Percentiles rank a stretch among this genome's conserved stretches.
Conservation (phyloP, 805 yeast species). For the Yarrowia keelungensis region DNA sequence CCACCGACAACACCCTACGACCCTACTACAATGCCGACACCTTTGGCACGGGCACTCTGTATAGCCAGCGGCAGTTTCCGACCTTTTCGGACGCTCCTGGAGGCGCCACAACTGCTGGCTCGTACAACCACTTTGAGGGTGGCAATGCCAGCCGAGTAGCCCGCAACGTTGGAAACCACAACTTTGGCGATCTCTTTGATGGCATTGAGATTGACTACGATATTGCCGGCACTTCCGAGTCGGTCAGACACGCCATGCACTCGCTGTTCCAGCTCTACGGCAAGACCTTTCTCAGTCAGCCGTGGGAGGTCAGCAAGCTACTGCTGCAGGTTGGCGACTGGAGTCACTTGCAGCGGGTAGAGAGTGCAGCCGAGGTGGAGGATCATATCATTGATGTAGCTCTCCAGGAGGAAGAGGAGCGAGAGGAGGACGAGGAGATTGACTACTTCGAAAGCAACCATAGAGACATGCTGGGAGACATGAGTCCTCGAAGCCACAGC, state of each 20-base stretch:
- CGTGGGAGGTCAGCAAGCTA: conserved; percentile 82
- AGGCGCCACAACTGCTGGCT: conserved; percentile 35
- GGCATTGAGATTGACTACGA: conserved; percentile 45
- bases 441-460: conserved; percentile 53
- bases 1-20: conserved; percentile 51
- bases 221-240: conserved; percentile 40
- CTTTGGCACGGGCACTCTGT: conserved; percentile 56
- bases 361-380: conserved; percentile 36
- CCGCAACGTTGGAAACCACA: conserved; percentile 34
- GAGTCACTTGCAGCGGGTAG: conserved; percentile 32
- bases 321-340: conserved; percentile 78
- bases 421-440: conserved; percentile 56
- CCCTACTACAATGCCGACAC: conserved; percentile 76
- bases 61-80: conserved; percentile 41
- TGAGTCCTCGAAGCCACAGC: conserved; percentile 14
- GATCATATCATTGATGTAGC: conserved; percentile 42
- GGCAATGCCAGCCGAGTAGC: conserved; percentile 36
- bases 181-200: conserved; percentile 42
- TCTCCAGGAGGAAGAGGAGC: conserved; percentile 47
- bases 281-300: conserved; percentile 76
- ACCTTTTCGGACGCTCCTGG: conserved; percentile 39
- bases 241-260: conserved; percentile 49
- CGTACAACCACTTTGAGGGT: conserved; percentile 42
- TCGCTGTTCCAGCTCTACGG: conserved; percentile 73
- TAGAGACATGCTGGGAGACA: conserved; percentile 13